Base-by-base conservation (phyloP, 371 early-diverging fungal genomes). In the Mucor plumbeus region DNA sequence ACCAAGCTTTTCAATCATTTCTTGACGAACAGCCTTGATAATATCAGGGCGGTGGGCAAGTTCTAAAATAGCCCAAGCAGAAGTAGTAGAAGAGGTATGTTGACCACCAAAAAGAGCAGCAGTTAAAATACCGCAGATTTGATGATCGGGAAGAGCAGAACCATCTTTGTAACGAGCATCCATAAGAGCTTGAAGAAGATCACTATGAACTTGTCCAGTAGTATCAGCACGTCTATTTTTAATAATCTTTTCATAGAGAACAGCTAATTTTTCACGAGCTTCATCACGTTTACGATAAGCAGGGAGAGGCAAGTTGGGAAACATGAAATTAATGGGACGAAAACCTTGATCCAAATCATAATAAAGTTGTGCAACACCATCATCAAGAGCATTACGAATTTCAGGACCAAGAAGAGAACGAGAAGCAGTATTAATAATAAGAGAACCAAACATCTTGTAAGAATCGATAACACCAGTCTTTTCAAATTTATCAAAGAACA, bases 41-140 rank as follows among this genome's bases (percentile, higher is more conserved):
- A 89, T 54, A 1, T 92, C 84, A 39, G 95, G 95, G 62, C 89
- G 84, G 39, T 86, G 78, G 17, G 99, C 96, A 61, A 98, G 77
- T 78, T 93, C 91, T 55, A 95, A 83, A 19, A 97, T 73, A 11
- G 94, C 86, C 98, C 98, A 98, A 39, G 96, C 90, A n/a, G 90
- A 85, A 33, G 99, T 97, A 41, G 99, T 96, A 14, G 97, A 94
- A 26, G 88, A 87, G 14, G 99, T 97, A 81, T 98, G 99, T 78
- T 97, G 97, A 14, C 99, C 99, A 43, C 95, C 99, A 89, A 98
- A 94, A 48, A 97, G 86, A 53, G 94, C 76, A 17, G 98, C 98
- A 81, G 97, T 98, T 91, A 97, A 90, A 85, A 98, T 89, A 85
- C 95, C 92, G 21, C 95, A 93, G 65, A 94, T 87, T 66, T 95